Evolutionary conservation across 176 grass and related monocot genomes (phyloP), one percentile per base, ranked within the genome.

Genomic region (Aegilops sharonensis): DNA sequence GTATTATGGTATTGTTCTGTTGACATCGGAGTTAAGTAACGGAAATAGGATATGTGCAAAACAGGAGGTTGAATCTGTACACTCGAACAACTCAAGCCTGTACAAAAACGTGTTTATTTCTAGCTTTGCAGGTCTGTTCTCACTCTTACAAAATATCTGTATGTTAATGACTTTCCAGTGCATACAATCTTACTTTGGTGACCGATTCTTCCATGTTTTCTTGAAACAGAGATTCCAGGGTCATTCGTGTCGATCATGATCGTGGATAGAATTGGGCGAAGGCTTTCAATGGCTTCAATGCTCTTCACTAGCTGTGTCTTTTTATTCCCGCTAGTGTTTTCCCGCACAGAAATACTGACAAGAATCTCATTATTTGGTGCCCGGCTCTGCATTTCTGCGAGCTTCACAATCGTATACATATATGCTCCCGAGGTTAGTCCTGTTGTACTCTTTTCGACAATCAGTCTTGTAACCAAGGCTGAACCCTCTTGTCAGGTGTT

Each of bases 41-140:
- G 93, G 94, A 35, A 94, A 94, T 69, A 91, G 84, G 78, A 82
- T 86, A 87, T 98, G 96, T 21, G 65, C 90, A 64, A 87, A 81
- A 79, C n/a, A 94, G 79, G 86, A 85, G 45, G 77, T 88, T 39
- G 87, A 91, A 75, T 87, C 90, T 2, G 65, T 76, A 27, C 86
- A 95, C 64, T 83, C 90, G 42, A 89, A 91, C 84, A 78, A 92
- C 23, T 80, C 88, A 32, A 90, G 81, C 78, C 82, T 98, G 29
- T 98, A 98, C 84, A 95, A 91, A 74, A 93, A 94, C 56, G 96
- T 98, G 59, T 95, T 98, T 78, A 89, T 98, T 67, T 95, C 96
- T 62, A 98, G 93, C 83, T 95, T 98, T 89, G 93, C 96, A 77
- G 96, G 96, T 98, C 84, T 30, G 89, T 85, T 76, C 40, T 72